Evolutionary conservation across 1,139 yeast species (phyloP).

Genomic region (Wickerhamomyces sp.): DNA sequence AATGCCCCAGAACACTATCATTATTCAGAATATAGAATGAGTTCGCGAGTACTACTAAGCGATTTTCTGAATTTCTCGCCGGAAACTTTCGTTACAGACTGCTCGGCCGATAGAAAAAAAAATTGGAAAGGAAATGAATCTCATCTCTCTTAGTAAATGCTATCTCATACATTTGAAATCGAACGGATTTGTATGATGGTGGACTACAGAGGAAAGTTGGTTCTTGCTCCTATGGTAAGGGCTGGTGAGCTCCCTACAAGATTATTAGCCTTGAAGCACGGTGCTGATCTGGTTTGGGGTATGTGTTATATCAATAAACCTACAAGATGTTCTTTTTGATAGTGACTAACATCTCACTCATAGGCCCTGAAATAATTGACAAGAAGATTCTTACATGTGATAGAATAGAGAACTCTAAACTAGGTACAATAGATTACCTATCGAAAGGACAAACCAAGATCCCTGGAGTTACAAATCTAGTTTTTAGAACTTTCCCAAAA

Average conservation of each 20-base stretch:
- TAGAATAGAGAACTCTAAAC: conserved; percentile 47
- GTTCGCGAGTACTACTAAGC: too few relatives aligned
- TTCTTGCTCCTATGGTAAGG: conserved; percentile 94
- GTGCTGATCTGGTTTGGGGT: conserved; percentile 94
- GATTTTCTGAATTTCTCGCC: too few relatives aligned
- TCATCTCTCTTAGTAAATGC: too few relatives aligned
- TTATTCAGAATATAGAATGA: too few relatives aligned
- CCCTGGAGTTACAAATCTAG: conserved; percentile 42
- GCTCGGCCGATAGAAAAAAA: too few relatives aligned
- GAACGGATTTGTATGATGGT: conserved; percentile 26
- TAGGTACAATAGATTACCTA: conserved; percentile 59
- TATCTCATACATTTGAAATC: too few relatives aligned
- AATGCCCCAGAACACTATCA: too few relatives aligned
- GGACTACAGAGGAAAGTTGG: conserved; percentile 64
- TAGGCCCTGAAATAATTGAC: conserved; percentile 82
- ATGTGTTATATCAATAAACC: conserved; percentile 1
- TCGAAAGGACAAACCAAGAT: conserved; percentile 33
- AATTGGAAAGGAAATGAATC: too few relatives aligned
- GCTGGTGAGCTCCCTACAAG: conserved; percentile 93
- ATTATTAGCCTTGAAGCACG: conserved; percentile 68
- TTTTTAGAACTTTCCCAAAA: conserved; percentile 68
- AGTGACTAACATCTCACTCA: neutral
- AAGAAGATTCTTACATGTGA: conserved; percentile 70
- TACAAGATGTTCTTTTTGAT: neutral
- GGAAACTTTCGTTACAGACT: too few relatives aligned